These are phyloP conservation scores for Chaetomium sp. DNA, from an alignment of 2,329 filamentous ascomycete genomes.

Conservation along the genomic window DNA sequence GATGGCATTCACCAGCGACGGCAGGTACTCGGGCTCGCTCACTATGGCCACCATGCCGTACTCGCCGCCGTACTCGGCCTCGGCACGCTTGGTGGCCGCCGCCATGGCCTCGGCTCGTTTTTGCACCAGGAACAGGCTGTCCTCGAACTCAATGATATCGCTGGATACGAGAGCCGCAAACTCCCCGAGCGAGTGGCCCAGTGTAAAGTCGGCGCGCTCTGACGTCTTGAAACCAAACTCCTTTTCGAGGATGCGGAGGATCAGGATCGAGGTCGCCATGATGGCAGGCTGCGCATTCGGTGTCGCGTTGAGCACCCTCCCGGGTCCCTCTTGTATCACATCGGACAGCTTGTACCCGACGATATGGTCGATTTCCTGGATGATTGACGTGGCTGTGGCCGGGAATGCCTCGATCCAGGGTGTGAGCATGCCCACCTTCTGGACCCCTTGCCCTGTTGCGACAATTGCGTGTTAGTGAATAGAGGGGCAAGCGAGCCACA, in stretches of 20 bases:
- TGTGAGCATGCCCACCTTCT: slow-evolving; percentile 82
- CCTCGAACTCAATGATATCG: slow-evolving; percentile 75
- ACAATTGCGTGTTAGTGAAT: slow-evolving; percentile 4
- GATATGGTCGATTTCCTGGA: slow-evolving; percentile 82
- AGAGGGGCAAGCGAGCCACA: slow-evolving; percentile 5
- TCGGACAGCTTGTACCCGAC: slow-evolving; percentile 74
- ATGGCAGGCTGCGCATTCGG: slow-evolving; percentile 92
- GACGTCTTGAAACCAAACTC: slow-evolving; percentile 77
- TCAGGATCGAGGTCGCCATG: slow-evolving; percentile 91
- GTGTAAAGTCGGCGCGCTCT: slow-evolving; percentile 75
- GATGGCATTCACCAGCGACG: slow-evolving; percentile 69
- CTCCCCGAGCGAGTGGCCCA: slow-evolving; percentile 91
- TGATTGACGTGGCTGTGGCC: slow-evolving; percentile 68
- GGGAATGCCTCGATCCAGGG: slow-evolving; percentile 90
- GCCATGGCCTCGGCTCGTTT: slow-evolving; percentile 82
- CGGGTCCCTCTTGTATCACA: slow-evolving; percentile 79
- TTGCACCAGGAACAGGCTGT: slow-evolving; percentile 76
- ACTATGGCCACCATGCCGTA: slow-evolving; percentile 95
- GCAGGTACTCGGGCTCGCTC: slow-evolving; percentile 78
- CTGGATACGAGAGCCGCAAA: slow-evolving; percentile 88
- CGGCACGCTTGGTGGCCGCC: slow-evolving; percentile 68
- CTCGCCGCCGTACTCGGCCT: slow-evolving; percentile 70
- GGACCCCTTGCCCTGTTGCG: slow-evolving; percentile 76
- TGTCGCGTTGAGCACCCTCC: slow-evolving; percentile 74
- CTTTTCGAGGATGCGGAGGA: slow-evolving; percentile 80